Conservation (phyloP, 208 protist genomes). For the Wallacemonas rigidus region DNA sequence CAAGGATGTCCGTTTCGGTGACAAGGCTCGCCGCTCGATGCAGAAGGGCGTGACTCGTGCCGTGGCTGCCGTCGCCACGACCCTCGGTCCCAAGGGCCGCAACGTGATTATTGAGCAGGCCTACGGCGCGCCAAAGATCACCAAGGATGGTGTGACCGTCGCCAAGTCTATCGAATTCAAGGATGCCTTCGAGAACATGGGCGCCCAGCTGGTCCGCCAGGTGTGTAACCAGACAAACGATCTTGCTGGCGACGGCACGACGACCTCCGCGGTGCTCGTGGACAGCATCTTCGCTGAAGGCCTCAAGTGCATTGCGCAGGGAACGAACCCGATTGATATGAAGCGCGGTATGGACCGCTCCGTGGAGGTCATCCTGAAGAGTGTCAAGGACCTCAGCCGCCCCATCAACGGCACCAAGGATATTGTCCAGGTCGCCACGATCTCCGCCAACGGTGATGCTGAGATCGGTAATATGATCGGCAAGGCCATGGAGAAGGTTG, state of each 20-base stretch:
- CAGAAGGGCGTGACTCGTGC: conserved; percentile 96
- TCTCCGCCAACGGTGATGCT: conserved; percentile 99
- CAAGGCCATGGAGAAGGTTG: conserved; percentile 98
- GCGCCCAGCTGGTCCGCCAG: conserved; percentile 96
- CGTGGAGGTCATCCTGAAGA: conserved; percentile 89
- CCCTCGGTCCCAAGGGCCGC: conserved; percentile 98
- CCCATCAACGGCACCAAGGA: conserved; percentile 95
- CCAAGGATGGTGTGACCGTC: conserved; percentile 99
- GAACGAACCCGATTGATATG: conserved; percentile 99
- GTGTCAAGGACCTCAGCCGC: conserved; percentile 92
- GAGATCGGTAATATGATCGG: conserved; percentile 98
- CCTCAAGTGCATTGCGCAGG: conserved; percentile 96
- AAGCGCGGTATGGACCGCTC: conserved; percentile 98
- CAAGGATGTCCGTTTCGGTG: conserved; percentile 97
- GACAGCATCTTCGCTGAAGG: conserved; percentile 98
- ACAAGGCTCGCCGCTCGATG: conserved; percentile 92
- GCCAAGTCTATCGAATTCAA: conserved; percentile 98
- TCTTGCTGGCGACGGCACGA: conserved; percentile 98
- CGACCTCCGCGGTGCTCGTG: conserved; percentile 98
- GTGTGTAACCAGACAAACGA: conserved; percentile 99
- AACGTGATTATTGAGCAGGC: conserved; percentile 99
- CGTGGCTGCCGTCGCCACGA: conserved; percentile 97
- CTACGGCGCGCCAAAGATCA: conserved; percentile 98
- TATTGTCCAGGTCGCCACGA: conserved; percentile 98
- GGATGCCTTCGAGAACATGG: conserved; percentile 98